Conservation (phyloP, 495 filamentous ascomycete species). For the Talaromyces liani region DNA sequence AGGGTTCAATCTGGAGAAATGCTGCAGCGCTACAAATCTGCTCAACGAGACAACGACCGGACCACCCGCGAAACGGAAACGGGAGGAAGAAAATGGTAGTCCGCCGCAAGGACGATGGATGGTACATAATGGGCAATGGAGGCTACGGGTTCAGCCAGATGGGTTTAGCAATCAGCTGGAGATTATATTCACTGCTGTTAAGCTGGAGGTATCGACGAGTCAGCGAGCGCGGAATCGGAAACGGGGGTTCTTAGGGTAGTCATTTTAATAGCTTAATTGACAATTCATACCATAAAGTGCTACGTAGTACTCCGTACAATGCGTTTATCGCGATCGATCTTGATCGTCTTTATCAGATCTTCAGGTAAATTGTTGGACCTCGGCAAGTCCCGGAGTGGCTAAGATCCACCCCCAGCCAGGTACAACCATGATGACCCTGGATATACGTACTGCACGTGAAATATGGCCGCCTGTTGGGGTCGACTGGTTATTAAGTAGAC, state of each 20-base stretch:
- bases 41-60: constrained; percentile 8
- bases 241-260: constrained; percentile 46
- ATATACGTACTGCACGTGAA: not conserved
- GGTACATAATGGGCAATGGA: constrained; percentile 73
- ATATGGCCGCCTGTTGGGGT: not conserved
- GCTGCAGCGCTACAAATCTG: not conserved
- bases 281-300: not conserved
- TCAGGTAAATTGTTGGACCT: not conserved
- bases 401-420: not conserved
- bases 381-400: not conserved
- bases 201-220: constrained; percentile 66
- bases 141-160: constrained; percentile 56
- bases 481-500: not conserved
- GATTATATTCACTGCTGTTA: constrained; percentile 69
- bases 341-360: not conserved
- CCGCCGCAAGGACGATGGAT: constrained; percentile 48
- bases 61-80: constrained; percentile 43
- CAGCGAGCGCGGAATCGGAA: constrained; percentile 61
- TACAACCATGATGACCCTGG: no score
- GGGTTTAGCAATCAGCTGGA: constrained; percentile 35
- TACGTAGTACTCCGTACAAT: no score
- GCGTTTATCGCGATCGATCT: not conserved
- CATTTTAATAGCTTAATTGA: not conserved
- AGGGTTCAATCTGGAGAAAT: not conserved
- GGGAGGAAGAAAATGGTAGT: constrained; percentile 16